Evolutionary conservation across 179 eudicot species (phyloP), one percentile per base, ranked within the genome.

Genomic region (Kewa caespitosa): DNA sequence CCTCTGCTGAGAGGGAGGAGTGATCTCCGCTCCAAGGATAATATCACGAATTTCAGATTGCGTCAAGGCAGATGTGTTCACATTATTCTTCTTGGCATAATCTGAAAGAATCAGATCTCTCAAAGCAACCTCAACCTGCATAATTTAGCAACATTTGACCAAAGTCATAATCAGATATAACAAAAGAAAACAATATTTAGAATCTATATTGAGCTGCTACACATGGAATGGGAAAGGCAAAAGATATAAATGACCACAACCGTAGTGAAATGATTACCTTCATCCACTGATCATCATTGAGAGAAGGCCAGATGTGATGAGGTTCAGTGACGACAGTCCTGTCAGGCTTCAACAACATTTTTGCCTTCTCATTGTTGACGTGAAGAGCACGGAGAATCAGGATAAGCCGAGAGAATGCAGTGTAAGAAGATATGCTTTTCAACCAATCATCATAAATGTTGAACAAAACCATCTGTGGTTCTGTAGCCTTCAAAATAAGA

Each of bases 391-490:
- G 96, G 48, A 96, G 81, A 55, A 96, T 96, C 79, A 96, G 84
- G 78, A 96, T 96, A 60, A 96, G 96, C 72, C 99, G 84, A 66
- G 99, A 96, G 85, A 96, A 93, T 31, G 98, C 99, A 0, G 98
- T 96, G 73, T 96, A 96, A n/a, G 99, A 96, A n/a, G 99, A 96
- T 57, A 96, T 91, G 71, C 96, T 93, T 83, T 91, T 93, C 90
- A 96, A 82, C 99, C 99, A 96, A 82, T 96, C 98, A 83, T 96
- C 99, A 72, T 96, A 96, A 42, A 96, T 93, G 84, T 96, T 96
- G 84, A 93, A 96, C 89, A 93, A 74, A 73, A 96, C 99, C 99
- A 96, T 96, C 50, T 96, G 98, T 13, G 99, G 99, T 71, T 95
- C 99, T 27, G 97, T 91, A 73, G 98, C 98, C 87, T 91, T 93